Evolutionary conservation across 495 filamentous ascomycete genomes (phyloP), one percentile per base, ranked within the genome.

Genomic region (Polyplosphaeria fusca): DNA sequence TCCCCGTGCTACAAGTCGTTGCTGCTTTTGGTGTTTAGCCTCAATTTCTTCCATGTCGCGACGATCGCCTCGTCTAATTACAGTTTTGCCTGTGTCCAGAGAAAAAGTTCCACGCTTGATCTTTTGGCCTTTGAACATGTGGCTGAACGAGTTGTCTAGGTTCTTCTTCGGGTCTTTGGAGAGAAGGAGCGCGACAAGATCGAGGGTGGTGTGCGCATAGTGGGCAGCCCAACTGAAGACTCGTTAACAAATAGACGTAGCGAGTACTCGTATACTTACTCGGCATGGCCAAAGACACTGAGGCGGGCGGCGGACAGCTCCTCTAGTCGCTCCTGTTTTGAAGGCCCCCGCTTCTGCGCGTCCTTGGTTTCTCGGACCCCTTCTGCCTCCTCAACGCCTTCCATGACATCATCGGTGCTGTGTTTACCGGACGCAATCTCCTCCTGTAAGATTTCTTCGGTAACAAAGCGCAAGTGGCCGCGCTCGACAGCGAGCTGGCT

Each of bases 131-230:
- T 87, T 88, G 28, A 95, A 76, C 20, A 66, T 76, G 9, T 78
- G 73, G 12, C 84, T 90, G 59, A 96, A 81, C 25, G 87, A 86
- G 27, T 72, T 67, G 55, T 81, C 81, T 20, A 86, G 87, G 57
- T 80, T 80, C 35, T 79, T 79, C 3, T 87, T 85, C 2, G 77
- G 74, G 60, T 93, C 79, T 66, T 89, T 89, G 7, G 91, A 89
- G 1, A 95, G 74, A 1, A 95, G 72, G 9, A 96, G 80, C 12
- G 93, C 96, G 35, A 96, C 70, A 60, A 89, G 88, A 66, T 97
- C 90, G 45, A 95, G 80, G 2, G 82, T 81, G 23, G 84, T 73
- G 66, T 82, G 68, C 37, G 86, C 79, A 61, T 86, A 79, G 66
- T 84, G 80, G 32, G 83, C 77, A 4, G 89, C 89, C 62, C 47